A percentile compares a stretch with the other conserved stretches of the same genome.
These are phyloP conservation scores for Lathyrus aphaca DNA, from an alignment of 306 rosid genomes.

Conservation along the genomic window DNA sequence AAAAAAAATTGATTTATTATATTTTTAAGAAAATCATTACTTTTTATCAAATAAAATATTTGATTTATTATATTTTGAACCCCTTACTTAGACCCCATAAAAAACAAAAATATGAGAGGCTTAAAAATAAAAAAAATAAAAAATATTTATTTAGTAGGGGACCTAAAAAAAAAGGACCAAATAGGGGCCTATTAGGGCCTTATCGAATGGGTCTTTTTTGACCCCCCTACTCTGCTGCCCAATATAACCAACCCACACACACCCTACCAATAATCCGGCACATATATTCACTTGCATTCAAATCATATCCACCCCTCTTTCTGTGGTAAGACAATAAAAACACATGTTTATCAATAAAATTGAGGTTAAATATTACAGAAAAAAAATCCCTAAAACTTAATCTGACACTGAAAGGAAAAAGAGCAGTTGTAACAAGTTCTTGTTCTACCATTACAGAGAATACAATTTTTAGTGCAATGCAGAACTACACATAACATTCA, in stretches of 20 bases:
- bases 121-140: too few species aligned
- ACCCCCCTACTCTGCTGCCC: too few species aligned
- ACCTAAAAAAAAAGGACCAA: too few species aligned
- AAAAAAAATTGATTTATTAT: too few species aligned
- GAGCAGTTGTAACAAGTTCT: slow-evolving; percentile 14
- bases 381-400: neutral
- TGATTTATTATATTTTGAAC: too few species aligned
- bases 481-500: slow-evolving; percentile 8
- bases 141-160: too few species aligned
- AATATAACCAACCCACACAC: neutral
- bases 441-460: slow-evolving; percentile 9
- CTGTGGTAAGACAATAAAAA: neutral
- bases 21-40: too few species aligned
- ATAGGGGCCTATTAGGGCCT: too few species aligned
- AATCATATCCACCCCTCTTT: neutral
- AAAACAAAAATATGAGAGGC: too few species aligned
- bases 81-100: too few species aligned
- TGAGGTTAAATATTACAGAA: slow-evolving; percentile 21
- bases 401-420: slow-evolving; percentile 18
- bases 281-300: neutral
- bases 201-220: too few species aligned
- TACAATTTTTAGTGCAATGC: slow-evolving; percentile 1
- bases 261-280: neutral
- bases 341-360: neutral
- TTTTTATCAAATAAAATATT: too few species aligned